Evolutionary conservation across 768 basidiomycete species (phyloP), one percentile per base, ranked within the genome.

Genomic region (Leccinum broughii): DNA sequence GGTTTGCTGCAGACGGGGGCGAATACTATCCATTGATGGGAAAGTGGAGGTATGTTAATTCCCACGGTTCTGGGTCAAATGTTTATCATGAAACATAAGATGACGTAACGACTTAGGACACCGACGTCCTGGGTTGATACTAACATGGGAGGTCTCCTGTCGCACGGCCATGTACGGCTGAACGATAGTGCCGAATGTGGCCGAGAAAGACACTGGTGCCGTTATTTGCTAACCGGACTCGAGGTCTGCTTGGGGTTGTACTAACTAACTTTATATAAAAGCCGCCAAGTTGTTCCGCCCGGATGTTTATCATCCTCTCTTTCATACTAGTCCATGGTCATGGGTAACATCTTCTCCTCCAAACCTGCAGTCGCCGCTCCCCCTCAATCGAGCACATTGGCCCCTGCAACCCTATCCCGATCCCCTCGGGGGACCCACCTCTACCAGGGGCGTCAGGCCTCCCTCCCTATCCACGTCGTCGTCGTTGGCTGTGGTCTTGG

Each of bases 401-500:
- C 13, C 39, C 24, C 58, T 60, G 35, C 26, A 52, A 11, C 32
- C 32, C 32, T 11, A 34, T 34, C 35, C n/a, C 2, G 22, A 14
- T 1, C 46, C n/a, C 26, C 14, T n/a, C 22, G 26, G 15, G 3
- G 5, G 4, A 14, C 9, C 10, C 24, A 6, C 0, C 63, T 74
- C 37, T 69, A 71, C 55, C 60, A 69, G 26, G 70, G 72, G 0
- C 62, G 73, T 14, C 55, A 51, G 8, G 73, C 73, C 1, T 3
- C 59, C 1, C 59, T 71, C 2, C 52, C 74, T 11, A 70, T 80
- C 7, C 62, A 75, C 52, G 64, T 83, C 55, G 69, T 79, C 52
- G 72, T 84, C 56, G 79, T 84, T 13, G 82, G 83, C 5, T 80
- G 80, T 49, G 83, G 83, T 13, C 73, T 84, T 1, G 83, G 79